Percentiles rank a stretch among this genome's conserved stretches.
These are phyloP conservation scores for Pestalotiopsis sp. DNA, from an alignment of 2,329 filamentous ascomycete genomes.

Conservation along the genomic window DNA sequence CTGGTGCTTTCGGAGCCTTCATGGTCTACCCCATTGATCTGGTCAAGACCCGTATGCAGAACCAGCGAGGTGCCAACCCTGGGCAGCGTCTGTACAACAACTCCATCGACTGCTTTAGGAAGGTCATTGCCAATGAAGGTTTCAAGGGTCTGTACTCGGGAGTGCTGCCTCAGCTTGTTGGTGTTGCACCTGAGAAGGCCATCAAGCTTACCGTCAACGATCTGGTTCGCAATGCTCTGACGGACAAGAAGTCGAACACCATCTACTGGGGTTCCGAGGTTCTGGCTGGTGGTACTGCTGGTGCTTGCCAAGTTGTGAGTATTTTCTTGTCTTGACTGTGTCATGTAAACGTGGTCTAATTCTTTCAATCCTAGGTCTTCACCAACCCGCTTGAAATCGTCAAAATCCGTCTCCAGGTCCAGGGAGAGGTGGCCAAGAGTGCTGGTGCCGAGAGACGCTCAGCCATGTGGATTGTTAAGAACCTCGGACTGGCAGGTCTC, in stretches of 20 bases:
- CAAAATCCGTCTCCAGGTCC: conserved; percentile 97
- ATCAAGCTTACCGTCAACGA: conserved; percentile 99
- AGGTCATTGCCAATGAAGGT: conserved; percentile 92
- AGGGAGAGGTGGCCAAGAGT: conserved; percentile 91
- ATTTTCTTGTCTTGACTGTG: background rate
- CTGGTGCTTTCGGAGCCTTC: conserved; percentile 96
- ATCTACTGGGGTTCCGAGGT: conserved; percentile 77
- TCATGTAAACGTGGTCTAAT: conserved; percentile 27
- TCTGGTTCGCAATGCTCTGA: conserved; percentile 76
- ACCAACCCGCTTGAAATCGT: conserved; percentile 98
- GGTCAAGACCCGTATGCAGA: conserved; percentile 98
- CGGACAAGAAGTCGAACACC: conserved; percentile 70
- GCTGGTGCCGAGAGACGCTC: conserved; percentile 84
- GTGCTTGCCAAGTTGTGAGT: conserved; percentile 92
- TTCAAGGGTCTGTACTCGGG: conserved; percentile 90
- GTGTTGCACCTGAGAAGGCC: conserved; percentile 98
- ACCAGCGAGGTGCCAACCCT: conserved; percentile 81
- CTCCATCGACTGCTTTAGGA: conserved; percentile 91
- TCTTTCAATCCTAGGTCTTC: conserved; percentile 66
- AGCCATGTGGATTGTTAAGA: conserved; percentile 96
- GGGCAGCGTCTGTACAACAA: conserved; percentile 95
- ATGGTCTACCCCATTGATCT: conserved; percentile 99
- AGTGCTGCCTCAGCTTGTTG: conserved; percentile 91
- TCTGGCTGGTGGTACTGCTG: conserved; percentile 84
- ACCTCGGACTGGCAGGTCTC: conserved; percentile 88